Percentiles rank a stretch among this genome's conserved stretches.
phyloP scores from a whole-genome alignment of 1,139 yeast genomes.

The Candida albicans region DNA sequence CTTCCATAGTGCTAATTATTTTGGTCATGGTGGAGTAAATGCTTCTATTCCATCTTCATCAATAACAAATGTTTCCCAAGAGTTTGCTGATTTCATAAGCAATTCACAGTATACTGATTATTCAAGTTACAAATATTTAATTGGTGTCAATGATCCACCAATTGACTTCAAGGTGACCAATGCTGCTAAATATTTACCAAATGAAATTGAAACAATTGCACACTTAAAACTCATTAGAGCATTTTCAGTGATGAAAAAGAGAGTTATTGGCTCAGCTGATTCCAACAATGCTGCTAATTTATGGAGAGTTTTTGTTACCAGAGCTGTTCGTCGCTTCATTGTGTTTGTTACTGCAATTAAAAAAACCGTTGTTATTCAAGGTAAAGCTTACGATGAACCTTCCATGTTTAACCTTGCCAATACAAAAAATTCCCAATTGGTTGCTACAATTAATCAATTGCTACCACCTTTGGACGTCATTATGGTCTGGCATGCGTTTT shows the following conservation, averaged over 20 bases:
- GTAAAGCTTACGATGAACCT: neutral
- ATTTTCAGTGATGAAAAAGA: slow-evolving; percentile 24
- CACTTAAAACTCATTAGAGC: slow-evolving; percentile 34
- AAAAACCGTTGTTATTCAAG: neutral
- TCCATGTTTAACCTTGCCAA: neutral
- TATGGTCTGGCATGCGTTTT: slow-evolving; percentile 40
- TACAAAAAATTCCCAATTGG: neutral
- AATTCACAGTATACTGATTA: neutral
- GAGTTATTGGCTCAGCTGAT: slow-evolving; percentile 9
- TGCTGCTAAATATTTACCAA: slow-evolving; percentile 1
- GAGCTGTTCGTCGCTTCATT: slow-evolving; percentile 32
- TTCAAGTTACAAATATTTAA: neutral
- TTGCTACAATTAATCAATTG: slow-evolving; percentile 1
- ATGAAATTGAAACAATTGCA: slow-evolving; percentile 15
- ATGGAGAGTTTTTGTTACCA: slow-evolving; percentile 31
- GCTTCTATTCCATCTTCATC: neutral
- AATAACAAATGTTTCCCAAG: neutral
- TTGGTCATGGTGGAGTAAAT: no score
- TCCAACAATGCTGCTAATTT: slow-evolving; percentile 5
- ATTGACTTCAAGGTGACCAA: neutral
- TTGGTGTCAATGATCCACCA: neutral
- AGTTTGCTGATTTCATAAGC: neutral
- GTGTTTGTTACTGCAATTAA: slow-evolving; percentile 23
- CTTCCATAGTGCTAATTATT: no score
- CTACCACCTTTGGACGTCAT: slow-evolving; percentile 37